These are phyloP conservation scores for Talaromyces borbonicus DNA, from an alignment of 495 filamentous ascomycete species.

Conservation along the genomic window DNA sequence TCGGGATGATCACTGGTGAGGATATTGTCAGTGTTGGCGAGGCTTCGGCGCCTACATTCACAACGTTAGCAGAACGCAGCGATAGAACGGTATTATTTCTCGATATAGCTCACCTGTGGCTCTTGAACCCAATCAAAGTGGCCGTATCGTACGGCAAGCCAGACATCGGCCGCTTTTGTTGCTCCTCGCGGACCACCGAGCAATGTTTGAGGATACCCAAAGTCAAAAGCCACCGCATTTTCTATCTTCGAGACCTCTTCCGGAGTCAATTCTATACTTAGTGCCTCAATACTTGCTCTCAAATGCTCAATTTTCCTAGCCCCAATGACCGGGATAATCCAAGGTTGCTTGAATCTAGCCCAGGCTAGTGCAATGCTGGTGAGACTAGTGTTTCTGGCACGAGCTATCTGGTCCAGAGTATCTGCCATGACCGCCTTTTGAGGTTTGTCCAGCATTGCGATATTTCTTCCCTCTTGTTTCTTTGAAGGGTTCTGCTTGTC, in stretches of 20 bases:
- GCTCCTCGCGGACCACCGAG: neutral
- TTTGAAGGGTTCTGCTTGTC: constrained; percentile 1
- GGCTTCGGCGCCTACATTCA: neutral
- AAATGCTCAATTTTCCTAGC: constrained; percentile 52
- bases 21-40: neutral
- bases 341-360: constrained; percentile 44
- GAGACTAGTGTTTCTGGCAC: constrained; percentile 18
- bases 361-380: constrained; percentile 47
- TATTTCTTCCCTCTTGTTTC: constrained; percentile 11
- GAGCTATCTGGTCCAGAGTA: constrained; percentile 8
- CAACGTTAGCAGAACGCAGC: neutral
- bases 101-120: neutral
- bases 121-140: neutral
- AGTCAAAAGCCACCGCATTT: constrained; percentile 42
- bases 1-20: no score
- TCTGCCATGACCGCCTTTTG: neutral
- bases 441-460: neutral
- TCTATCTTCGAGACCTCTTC: constrained; percentile 58
- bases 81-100: neutral
- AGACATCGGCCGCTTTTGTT: constrained; percentile 2
- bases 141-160: neutral
- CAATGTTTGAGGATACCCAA: constrained; percentile 43
- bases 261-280: constrained; percentile 39
- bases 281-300: constrained; percentile 54
- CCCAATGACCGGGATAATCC: constrained; percentile 69